These are phyloP conservation scores for Lobosporangium transversale DNA, from an alignment of 192 early-diverging fungal genomes.

Conservation along the genomic window DNA sequence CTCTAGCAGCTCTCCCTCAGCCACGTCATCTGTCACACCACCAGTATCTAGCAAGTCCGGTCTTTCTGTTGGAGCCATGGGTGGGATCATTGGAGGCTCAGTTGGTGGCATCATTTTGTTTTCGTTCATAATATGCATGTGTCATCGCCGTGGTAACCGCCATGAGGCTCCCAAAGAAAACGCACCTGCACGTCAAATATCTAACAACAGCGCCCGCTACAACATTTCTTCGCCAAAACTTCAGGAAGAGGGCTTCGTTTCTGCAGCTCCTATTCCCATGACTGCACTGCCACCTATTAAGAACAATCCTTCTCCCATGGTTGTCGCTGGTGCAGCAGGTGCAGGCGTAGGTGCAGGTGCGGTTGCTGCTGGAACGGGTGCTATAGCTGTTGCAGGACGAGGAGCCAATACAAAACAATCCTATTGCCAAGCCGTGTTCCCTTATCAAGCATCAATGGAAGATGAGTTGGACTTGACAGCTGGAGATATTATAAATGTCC, in stretches of 20 bases:
- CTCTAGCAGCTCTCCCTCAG: neutral
- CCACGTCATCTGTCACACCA: neutral
- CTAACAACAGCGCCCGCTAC: conserved; percentile 38
- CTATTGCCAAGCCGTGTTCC: conserved; percentile 52
- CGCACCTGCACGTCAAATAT: conserved; percentile 19
- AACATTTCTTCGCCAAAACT: conserved; percentile 45
- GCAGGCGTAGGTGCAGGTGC: conserved; percentile 9
- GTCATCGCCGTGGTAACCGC: conserved; percentile 15
- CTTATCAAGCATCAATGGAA: conserved; percentile 73
- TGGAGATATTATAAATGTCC: conserved; percentile 78
- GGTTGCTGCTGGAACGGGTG: conserved; percentile 5
- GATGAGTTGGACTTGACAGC: conserved; percentile 81
- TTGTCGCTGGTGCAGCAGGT: neutral
- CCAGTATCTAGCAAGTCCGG: neutral
- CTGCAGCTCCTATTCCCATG: conserved; percentile 40
- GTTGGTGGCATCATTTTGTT: conserved; percentile 23
- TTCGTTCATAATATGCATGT: conserved; percentile 5
- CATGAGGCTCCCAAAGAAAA: conserved; percentile 1
- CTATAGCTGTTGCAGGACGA: conserved; percentile 10
- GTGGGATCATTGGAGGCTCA: conserved; percentile 36
- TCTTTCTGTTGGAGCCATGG: conserved; percentile 1
- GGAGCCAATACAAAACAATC: conserved; percentile 30
- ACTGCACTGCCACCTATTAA: conserved; percentile 22
- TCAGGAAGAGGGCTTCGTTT: conserved; percentile 32
- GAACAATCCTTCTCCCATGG: neutral